These are phyloP conservation scores for Neophaeococcomyces aloes DNA, from an alignment of 2,329 filamentous ascomycete species.

Conservation along the genomic window DNA sequence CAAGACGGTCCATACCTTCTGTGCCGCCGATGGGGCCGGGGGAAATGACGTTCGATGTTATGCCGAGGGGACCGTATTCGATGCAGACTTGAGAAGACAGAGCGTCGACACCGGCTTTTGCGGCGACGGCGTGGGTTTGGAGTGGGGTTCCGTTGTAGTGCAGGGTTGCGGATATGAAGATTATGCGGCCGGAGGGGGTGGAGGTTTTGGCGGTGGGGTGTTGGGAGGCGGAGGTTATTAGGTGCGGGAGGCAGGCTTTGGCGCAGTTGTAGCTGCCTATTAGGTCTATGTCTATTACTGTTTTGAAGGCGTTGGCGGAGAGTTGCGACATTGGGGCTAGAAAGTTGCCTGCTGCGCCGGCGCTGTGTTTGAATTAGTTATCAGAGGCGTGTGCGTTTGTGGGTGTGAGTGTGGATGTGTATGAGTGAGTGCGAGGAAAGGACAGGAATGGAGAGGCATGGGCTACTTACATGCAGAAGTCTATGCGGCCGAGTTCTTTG, in stretches of 20 bases:
- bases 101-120: conserved; percentile 82
- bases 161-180: conserved; percentile 81
- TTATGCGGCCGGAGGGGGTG: conserved; percentile 66
- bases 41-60: conserved; percentile 79
- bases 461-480: conserved; percentile 75
- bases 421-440: no score
- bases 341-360: conserved; percentile 93
- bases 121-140: conserved; percentile 77
- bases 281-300: conserved; percentile 93
- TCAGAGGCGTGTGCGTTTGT: no score
- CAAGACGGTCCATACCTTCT: conserved; percentile 63
- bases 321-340: conserved; percentile 73
- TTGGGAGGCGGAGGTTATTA: conserved; percentile 61
- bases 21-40: conserved; percentile 78
- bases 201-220: conserved; percentile 47
- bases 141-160: conserved; percentile 80
- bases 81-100: conserved; percentile 68
- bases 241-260: conserved; percentile 77
- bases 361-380: conserved; percentile 43
- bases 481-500: conserved; percentile 73
- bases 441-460: no score
- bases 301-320: conserved; percentile 81
- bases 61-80: conserved; percentile 76
- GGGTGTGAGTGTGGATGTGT: no score
- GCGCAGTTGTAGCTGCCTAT: conserved; percentile 89